Base-by-base conservation (phyloP, 352 stramenopile species). In the Globisporangium middletonii region DNA sequence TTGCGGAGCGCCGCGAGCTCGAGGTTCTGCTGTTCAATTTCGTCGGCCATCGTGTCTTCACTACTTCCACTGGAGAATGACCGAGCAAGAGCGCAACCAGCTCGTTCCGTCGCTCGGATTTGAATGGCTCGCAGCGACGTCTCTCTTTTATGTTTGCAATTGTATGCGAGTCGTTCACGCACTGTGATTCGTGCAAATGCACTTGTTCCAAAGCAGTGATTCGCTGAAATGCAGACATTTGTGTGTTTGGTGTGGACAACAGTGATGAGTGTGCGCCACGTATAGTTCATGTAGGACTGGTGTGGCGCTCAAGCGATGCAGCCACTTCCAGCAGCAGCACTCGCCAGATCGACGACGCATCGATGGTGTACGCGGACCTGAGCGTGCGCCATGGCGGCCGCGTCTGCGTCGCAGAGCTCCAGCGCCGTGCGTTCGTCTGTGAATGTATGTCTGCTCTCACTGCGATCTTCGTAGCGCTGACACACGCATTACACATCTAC, bases 1-100 rank as follows among this genome's bases (percentile, higher is more conserved):
- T 99, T 99, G 73, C 97, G 97, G 63, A 98, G 84, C 65, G 97
- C 96, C 69, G 95, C 92, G 75, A 98, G 68, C 67, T 92, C 82
- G 53, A 92, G 64, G 73, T 88, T 88, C 66, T 83, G 77, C 43
- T 87, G 63, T 61, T 91, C 77, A 44, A 63, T 59, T 72, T 75
- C 71, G 69, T 82, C 70, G 69, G 72, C 69, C 71, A 75, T 60
- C 48, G 50, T 60, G 37, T 33, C 30, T 54, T 47, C 44, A 66
- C 50, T 64, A 64, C 58, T 54, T 64, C 57, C 57, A 63, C 57
- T 63, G 49, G 52, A 64, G 50, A 46, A 35, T 37, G 33, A 38
- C 4, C 30, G 6, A 45, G 9, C 41, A 13, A 44, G 12, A 44
- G 38, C 8, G 38, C 30, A 35, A 35, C 30, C 30, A 35, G 30